Evolutionary conservation across 805 yeast species (phyloP), one percentile per base, ranked within the genome.

Genomic region (Candida piceae): DNA sequence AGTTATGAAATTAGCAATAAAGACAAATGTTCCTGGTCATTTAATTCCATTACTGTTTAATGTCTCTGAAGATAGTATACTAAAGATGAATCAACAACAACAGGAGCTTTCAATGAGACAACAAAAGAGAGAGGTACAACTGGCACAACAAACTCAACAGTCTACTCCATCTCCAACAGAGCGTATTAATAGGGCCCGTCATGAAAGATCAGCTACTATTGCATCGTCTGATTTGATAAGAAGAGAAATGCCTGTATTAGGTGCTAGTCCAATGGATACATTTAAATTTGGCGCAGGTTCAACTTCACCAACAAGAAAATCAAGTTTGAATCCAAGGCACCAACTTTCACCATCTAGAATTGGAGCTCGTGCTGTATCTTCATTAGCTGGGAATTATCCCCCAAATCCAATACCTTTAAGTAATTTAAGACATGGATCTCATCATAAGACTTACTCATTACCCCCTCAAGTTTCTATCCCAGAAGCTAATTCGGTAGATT

Each of bases 291-390:
- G 66, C 6, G 40, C 56, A 0, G 56, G 58, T 4, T 38, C 53
- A 9, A 5, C 39, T 12, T 23, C 46, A 16, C 32, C 46, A 21
- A 27, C 35, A 13, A 37, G 48, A 25, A 47, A 40, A 31, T 35
- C 49, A 6, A 36, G 46, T 15, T 32, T 42, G 21, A 37, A 39
- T 25, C 45, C 48, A 11, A 40, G 35, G 38, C 58, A 30, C 47
- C 60, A 39, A 29, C 47, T 44, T n/a, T 46, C 46, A 23, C 52
- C 54, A 18, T 83, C 86, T 1, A 78, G 76, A 47, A 69, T 80
- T 9, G 89, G 89, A 1, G 87, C 87, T 1, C 73, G 70, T 16
- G 86, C 87, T 1, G 84, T 81, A 1, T 81, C 85, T 0, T 63
- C 66, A 1, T 48, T 73, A 23, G 57, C 55, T 26, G 49, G 49